Conservation (phyloP, 306 rosid species). For the Cercis canadensis region DNA sequence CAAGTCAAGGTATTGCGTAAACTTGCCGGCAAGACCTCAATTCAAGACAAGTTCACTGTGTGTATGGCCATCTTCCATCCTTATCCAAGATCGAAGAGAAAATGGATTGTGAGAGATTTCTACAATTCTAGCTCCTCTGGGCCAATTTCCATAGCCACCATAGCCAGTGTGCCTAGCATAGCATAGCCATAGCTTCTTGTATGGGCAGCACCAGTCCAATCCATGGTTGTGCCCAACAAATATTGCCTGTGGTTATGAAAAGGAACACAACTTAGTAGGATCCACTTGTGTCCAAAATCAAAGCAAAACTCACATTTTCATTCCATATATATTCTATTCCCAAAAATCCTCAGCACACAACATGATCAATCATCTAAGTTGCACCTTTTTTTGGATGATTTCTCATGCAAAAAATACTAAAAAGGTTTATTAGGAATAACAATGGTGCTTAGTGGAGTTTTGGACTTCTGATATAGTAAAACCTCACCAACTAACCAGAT, state of each 20-base stretch:
- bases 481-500: too few relatives aligned
- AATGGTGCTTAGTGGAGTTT: too few relatives aligned
- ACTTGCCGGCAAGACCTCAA: constrained; percentile 2
- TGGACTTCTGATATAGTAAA: too few relatives aligned
- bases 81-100: constrained; percentile 64
- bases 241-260: constrained; percentile 51
- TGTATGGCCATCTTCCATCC: constrained; percentile 63
- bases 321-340: not conserved
- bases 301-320: not conserved
- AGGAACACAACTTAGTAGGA: constrained; percentile 18
- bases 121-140: constrained; percentile 61
- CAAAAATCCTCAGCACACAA: too few relatives aligned
- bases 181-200: constrained; percentile 56
- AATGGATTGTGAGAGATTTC: constrained; percentile 54
- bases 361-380: not conserved
- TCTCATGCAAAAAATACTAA: not conserved
- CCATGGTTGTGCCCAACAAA: constrained; percentile 78
- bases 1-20: not conserved
- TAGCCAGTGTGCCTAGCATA: constrained; percentile 67
- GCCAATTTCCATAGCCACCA: constrained; percentile 69
- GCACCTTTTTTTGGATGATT: not conserved
- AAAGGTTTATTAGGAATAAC: too few relatives aligned
- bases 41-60: constrained; percentile 51
- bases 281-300: not conserved
- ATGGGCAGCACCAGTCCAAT: constrained; percentile 71